Conservation (phyloP, 169 alveolate species). For the Plasmodium relictum region DNA sequence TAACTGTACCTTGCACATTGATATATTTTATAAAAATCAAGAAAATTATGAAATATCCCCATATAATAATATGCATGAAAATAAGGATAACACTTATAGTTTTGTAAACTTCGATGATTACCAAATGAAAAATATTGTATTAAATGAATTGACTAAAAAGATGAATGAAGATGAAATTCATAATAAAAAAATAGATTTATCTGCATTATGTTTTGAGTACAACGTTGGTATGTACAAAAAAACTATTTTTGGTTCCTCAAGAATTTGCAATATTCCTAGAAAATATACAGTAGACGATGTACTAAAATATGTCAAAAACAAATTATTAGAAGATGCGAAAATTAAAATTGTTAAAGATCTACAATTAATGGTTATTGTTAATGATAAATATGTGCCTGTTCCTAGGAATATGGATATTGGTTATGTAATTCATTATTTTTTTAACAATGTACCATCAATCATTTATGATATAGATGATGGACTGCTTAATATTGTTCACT, state of each 20-base stretch:
- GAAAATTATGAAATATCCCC: not conserved
- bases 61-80: not conserved
- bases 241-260: constrained; percentile 53
- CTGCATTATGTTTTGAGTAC: constrained; percentile 43
- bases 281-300: constrained; percentile 70
- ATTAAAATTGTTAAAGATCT: constrained; percentile 11
- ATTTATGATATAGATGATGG: constrained; percentile 20
- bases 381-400: constrained; percentile 32
- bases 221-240: constrained; percentile 64
- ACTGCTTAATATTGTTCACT: constrained; percentile 19
- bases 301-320: constrained; percentile 13
- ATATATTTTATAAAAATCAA: not conserved
- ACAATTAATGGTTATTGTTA: constrained; percentile 32
- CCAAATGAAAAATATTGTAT: not conserved
- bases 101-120: not conserved
- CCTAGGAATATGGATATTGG: constrained; percentile 52
- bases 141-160: constrained; percentile 4
- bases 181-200: constrained; percentile 20
- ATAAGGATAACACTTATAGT: not conserved
- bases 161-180: not conserved
- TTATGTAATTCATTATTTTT: constrained; percentile 46
- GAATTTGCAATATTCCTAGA: constrained; percentile 69
- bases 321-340: constrained; percentile 54
- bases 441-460: constrained; percentile 51
- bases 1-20: constrained; percentile 50